Evolutionary conservation across 202 grass and related monocot species (phyloP).

Genomic region (Setaria italica): DNA sequence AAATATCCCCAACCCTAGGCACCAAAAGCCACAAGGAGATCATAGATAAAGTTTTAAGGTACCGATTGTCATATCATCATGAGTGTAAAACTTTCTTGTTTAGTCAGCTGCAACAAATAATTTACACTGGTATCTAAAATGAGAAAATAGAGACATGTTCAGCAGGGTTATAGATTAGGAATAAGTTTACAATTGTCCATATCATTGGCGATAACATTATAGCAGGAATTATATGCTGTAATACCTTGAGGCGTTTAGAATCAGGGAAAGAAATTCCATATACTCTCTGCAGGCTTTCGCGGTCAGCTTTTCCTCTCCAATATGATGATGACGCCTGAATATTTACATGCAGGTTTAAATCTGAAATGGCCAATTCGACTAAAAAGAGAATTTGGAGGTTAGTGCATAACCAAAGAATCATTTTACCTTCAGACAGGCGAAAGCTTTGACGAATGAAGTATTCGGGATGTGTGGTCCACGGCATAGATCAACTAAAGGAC

Average conservation of each 20-base stretch:
- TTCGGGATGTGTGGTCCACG: constrained; percentile 97
- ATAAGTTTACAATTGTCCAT: neutral
- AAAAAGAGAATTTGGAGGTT: constrained; percentile 2
- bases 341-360: constrained; percentile 47
- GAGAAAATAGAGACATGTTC: neutral
- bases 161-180: neutral
- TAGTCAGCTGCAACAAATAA: neutral
- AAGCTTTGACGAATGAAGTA: constrained; percentile 97
- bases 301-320: constrained; percentile 96
- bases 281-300: constrained; percentile 95
- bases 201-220: constrained; percentile 2
- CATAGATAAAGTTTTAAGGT: constrained; percentile 20
- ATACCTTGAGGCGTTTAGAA: constrained; percentile 93
- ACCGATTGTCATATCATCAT: constrained; percentile 13
- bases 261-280: constrained; percentile 99
- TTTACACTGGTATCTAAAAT: constrained; percentile 16
- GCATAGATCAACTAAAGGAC: constrained; percentile 96
- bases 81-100: constrained; percentile 10
- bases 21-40: neutral
- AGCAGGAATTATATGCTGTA: constrained; percentile 2
- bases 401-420: constrained; percentile 44
- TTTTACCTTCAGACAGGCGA: constrained; percentile 89
- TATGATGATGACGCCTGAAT: constrained; percentile 94
- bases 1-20: constrained; percentile 11
- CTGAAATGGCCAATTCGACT: constrained; percentile 30